Percentiles rank a stretch among this genome's conserved stretches.
phyloP scores from a whole-genome alignment of 2,329 filamentous ascomycete genomes.

The Aureobasidium lini region DNA sequence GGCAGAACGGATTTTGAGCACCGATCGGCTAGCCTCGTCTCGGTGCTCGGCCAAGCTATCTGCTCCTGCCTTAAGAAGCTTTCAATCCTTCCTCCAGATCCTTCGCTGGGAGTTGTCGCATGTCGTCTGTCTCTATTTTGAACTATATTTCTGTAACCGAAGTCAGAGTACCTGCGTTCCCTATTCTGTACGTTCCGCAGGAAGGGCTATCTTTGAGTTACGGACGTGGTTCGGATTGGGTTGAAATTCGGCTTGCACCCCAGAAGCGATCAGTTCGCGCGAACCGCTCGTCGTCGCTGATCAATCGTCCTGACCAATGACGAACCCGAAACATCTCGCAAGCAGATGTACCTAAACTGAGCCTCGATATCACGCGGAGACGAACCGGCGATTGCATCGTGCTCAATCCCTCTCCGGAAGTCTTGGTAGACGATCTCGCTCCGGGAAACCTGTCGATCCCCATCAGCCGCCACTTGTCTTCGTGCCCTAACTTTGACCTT shows the following conservation, averaged over 20 bases:
- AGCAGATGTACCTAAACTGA: not conserved
- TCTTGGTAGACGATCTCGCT: not conserved
- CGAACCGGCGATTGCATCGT: not conserved
- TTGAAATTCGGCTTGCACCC: not conserved
- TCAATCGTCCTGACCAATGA: not conserved
- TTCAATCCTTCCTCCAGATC: not conserved
- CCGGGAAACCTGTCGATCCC: not conserved
- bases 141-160: too few relatives aligned
- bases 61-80: not conserved
- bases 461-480: not conserved
- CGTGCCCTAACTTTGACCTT: not conserved
- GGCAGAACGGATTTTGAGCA: not conserved
- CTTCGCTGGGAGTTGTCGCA: not conserved
- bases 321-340: too few relatives aligned
- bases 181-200: not conserved
- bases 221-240: not conserved
- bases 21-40: not conserved
- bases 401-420: not conserved
- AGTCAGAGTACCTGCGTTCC: too few relatives aligned
- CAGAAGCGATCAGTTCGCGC: not conserved
- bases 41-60: not conserved
- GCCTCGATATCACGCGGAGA: slow-evolving; percentile 3
- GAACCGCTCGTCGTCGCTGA: not conserved
- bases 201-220: not conserved
- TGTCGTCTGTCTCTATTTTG: too few relatives aligned